Evolutionary conservation across 1,284 basidiomycete genomes (phyloP), one percentile per base, ranked within the genome.

Genomic region (Irpex sp.): DNA sequence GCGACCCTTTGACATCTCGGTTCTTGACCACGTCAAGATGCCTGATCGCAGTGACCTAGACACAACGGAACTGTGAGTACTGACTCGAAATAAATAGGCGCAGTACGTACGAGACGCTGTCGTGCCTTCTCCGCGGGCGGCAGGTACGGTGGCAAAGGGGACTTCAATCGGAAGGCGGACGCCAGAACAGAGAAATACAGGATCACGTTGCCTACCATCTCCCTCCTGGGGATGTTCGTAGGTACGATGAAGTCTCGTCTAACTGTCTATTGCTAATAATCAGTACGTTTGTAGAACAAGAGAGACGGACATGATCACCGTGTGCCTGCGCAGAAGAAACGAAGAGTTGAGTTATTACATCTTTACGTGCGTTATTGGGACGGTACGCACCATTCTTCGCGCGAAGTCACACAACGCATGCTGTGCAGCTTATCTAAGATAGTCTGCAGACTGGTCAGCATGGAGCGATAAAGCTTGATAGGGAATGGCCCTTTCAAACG

Each of bases 401-500:
- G 85, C 0, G 93, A 93, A 2, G 94, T 97, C 8, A 98, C 95
- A 71, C 94, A 96, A 50, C 95, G 86, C 92, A 98, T 97, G 68
- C 92, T 92, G 74, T 98, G 97, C 63, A 99, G 78, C 71, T 84
- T 88, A 72, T 97, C 94, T 64, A 97, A 78, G 66, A 98, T 95
- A 4, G 88, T 89, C 74, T 98, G 97, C 68, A 96, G 80, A 68
- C 90, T 90, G 0, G 89, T 88, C 71, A 99, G 78, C 62, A 98
- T 89, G 6, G 87, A 86, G 5, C 92, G 87, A 71, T 98, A 99
- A 7, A 95, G 79, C 49, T 83, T 70, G 66, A 92, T 76, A 57
- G 94, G 93, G 76, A 97, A 98, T 0, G 94, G 94, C 0, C 95
- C 95, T 74, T 98, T 99, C 63, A 98, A 76, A 49, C 97, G 89